Base-by-base conservation (phyloP, 192 early-diverging fungal genomes). In the Rhizophagus clarus region DNA sequence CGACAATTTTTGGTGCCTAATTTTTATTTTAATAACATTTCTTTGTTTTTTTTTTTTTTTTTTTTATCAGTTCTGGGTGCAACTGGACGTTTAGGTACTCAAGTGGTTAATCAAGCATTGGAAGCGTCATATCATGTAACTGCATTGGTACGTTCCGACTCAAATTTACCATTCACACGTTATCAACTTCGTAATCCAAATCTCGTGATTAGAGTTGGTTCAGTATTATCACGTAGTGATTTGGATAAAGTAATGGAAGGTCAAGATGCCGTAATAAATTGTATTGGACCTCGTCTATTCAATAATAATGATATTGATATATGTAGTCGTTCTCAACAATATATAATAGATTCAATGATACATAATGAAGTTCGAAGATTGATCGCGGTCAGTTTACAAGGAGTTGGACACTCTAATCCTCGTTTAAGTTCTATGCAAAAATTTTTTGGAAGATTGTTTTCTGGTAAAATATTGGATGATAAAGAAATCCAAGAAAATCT, bases 191-290 rank as follows among this genome's bases (percentile, higher is more conserved):
- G 81, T 62, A 85, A 85, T 49, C 82, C 81, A 15, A 85, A 85
- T 49, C 71, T 85, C 11, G 67, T 85, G 9, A 83, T 85, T n/a
- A 79, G 82, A 37, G 45, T 81, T 4, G 85, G 85, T 1, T 85
- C 82, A 0, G 79, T 83, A 0, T 80, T 81, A 47, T 82, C 82
- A 5, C 81, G 81, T 20, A 63, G 63, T 8, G 85, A 85, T 66
- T 47, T 85, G 1, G 85, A 85, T 31, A 69, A 83, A 15, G 83
- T 82, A 37, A 77, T 85, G 14, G 85, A 85, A 66, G 81, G 79
- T 2, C 82, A 85, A 14, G 85, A 85, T 82, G 85, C 82, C 9
- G 79, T 85, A 17, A 80, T 85, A 42, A 85, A 85, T 67, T 79
- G 83, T 61, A 79, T 85, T 76, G 81, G 82, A 62, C 82, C 82